Percentiles rank a stretch among this genome's conserved stretches.
These are phyloP conservation scores for Fistulina hepatica DNA, from an alignment of 1,284 basidiomycete species.

Conservation along the genomic window DNA sequence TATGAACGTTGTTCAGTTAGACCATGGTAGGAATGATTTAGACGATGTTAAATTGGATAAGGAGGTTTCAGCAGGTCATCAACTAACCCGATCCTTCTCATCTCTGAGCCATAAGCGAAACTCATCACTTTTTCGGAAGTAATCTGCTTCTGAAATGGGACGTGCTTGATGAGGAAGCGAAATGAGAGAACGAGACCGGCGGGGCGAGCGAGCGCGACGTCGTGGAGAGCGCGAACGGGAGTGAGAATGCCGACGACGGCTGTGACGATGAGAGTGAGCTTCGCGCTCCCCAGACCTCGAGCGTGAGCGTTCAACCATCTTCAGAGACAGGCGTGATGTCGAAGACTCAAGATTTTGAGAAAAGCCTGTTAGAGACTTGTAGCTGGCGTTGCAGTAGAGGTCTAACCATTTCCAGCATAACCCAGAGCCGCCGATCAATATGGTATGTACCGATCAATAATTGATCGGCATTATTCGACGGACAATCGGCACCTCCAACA, in stretches of 20 bases:
- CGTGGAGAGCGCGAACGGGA: conserved; percentile 36
- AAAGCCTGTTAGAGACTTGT: too few relatives aligned
- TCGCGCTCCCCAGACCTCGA: too few relatives aligned
- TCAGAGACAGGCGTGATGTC: too few relatives aligned
- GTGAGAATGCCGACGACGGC: conserved; percentile 23
- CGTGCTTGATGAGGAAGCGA: conserved; percentile 42
- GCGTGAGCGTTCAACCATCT: too few relatives aligned
- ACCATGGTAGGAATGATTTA: not conserved
- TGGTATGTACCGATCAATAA: too few relatives aligned
- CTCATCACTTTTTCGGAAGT: conserved; percentile 68
- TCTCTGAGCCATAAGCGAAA: conserved; percentile 70
- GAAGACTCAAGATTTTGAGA: too few relatives aligned
- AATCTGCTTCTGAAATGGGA: conserved; percentile 59
- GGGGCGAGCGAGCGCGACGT: conserved; percentile 14
- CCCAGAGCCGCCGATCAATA: too few relatives aligned
- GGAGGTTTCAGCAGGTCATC: not conserved
- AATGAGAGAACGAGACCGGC: not conserved
- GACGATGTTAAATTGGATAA: conserved; percentile 5
- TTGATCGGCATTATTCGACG: too few relatives aligned
- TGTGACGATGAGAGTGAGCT: too few relatives aligned
- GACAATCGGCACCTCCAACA: too few relatives aligned
- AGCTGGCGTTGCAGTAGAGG: too few relatives aligned
- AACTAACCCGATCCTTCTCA: conserved; percentile 59
- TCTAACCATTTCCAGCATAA: too few relatives aligned
- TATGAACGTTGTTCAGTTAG: conserved; percentile 5